Conservation (phyloP, 495 filamentous ascomycete genomes). For the Neurospora africana region DNA sequence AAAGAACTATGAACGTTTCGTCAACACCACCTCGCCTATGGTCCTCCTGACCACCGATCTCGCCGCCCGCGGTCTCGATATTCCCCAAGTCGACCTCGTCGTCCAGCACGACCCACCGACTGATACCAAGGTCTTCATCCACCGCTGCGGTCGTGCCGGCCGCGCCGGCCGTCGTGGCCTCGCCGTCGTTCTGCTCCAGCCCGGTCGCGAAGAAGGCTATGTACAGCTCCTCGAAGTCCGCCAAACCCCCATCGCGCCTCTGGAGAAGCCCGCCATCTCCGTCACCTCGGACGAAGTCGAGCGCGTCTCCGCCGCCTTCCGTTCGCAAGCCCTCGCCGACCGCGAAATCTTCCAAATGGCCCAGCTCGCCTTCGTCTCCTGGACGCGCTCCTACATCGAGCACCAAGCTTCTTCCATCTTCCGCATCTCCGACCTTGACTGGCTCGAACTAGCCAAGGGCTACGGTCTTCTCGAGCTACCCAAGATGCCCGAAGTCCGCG, state of each 20-base stretch:
- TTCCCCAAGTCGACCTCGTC: slow-evolving; percentile 89
- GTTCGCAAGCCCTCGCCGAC: slow-evolving; percentile 54
- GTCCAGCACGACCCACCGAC: slow-evolving; percentile 85
- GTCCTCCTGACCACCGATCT: slow-evolving; percentile 62
- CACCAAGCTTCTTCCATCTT: slow-evolving; percentile 89
- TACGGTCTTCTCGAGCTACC: slow-evolving; percentile 78
- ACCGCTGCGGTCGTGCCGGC: slow-evolving; percentile 87
- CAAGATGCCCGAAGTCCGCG: slow-evolving; percentile 85
- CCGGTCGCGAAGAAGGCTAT: slow-evolving; percentile 80
- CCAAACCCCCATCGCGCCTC: slow-evolving; percentile 69
- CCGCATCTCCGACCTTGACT: slow-evolving; percentile 69
- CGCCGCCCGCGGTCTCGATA: slow-evolving; percentile 77
- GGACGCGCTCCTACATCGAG: slow-evolving; percentile 82
- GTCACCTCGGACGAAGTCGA: slow-evolving; percentile 48
- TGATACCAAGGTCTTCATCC: slow-evolving; percentile 90
- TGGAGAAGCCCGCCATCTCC: slow-evolving; percentile 36
- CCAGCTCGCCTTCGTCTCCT: slow-evolving; percentile 84
- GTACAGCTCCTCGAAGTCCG: slow-evolving; percentile 77
- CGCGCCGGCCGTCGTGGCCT: slow-evolving; percentile 79
- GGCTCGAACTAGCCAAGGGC: slow-evolving; percentile 66
- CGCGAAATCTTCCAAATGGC: slow-evolving; percentile 80
- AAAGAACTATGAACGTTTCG: slow-evolving; percentile 37
- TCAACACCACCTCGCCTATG: slow-evolving; percentile 53
- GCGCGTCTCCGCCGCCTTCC: slow-evolving; percentile 42
- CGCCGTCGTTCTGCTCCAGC: slow-evolving; percentile 73